These are phyloP conservation scores for Emergomyces africanus DNA, from an alignment of 2,329 filamentous ascomycete genomes.

Conservation along the genomic window DNA sequence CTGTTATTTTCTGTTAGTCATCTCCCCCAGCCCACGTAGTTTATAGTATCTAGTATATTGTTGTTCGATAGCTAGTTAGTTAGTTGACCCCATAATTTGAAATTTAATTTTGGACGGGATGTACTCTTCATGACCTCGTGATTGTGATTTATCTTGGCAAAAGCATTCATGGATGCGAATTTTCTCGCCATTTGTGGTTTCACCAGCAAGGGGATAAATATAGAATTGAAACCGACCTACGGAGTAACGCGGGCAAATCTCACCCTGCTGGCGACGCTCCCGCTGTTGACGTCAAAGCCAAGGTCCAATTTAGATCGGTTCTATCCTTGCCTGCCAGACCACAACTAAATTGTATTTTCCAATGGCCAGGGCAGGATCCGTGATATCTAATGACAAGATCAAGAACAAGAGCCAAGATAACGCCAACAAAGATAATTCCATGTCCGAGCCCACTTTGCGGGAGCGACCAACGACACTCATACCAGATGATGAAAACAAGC, in stretches of 20 bases:
- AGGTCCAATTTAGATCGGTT: not conserved
- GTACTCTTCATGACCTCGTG: not conserved
- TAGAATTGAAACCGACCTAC: not conserved
- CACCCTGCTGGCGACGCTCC: not conserved
- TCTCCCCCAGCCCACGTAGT: slow-evolving; percentile 4
- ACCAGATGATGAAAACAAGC: slow-evolving; percentile 24
- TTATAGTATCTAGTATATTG: slow-evolving; percentile 1
- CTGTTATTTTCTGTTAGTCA: slow-evolving; percentile 13
- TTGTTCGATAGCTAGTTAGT: not conserved
- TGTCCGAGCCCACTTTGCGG: slow-evolving; percentile 6
- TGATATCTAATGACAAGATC: not conserved
- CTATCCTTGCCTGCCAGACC: not conserved
- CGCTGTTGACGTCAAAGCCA: not conserved
- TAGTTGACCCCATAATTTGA: slow-evolving; percentile 12
- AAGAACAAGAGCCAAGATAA: slow-evolving; percentile 5
- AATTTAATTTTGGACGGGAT: slow-evolving; percentile 12
- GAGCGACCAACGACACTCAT: slow-evolving; percentile 22
- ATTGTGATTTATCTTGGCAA: not conserved
- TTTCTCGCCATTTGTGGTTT: not conserved
- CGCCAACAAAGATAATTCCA: slow-evolving; percentile 15
- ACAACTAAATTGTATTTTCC: too few species aligned
- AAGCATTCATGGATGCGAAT: not conserved
- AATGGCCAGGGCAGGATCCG: too few species aligned
- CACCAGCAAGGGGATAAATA: not conserved
- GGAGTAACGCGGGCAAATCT: not conserved